These are phyloP conservation scores for Oryza meridionalis DNA, from an alignment of 176 grass and related monocot genomes.

Conservation along the genomic window DNA sequence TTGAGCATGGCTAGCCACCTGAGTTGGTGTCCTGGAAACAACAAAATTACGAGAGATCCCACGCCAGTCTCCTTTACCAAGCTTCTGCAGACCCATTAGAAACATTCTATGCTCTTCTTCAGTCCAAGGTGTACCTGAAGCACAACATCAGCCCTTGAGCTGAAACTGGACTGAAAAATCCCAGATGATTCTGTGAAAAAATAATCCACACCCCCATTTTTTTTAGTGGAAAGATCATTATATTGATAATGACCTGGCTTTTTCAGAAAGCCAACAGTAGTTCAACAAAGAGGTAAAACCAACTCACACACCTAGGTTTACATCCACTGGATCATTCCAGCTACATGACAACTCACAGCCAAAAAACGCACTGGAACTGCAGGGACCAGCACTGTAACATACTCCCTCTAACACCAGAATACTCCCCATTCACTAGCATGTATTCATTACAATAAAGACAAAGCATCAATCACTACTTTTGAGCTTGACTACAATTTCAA, in stretches of 20 bases:
- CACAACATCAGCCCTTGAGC: slow-evolving; percentile 14
- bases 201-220: neutral
- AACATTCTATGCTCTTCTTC: slow-evolving; percentile 95
- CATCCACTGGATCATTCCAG: too few species aligned
- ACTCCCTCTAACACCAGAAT: too few species aligned
- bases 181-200: neutral
- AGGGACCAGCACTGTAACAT: too few species aligned
- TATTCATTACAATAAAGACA: neutral
- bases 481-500: slow-evolving; percentile 5
- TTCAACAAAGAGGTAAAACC: too few species aligned
- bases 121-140: slow-evolving; percentile 89
- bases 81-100: slow-evolving; percentile 78
- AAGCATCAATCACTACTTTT: neutral
- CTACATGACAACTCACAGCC: too few species aligned
- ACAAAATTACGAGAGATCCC: slow-evolving; percentile 88
- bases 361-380: too few species aligned
- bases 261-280: too few species aligned
- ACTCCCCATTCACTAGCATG: neutral
- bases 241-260: too few species aligned
- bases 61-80: slow-evolving; percentile 95
- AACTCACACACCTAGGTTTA: too few species aligned
- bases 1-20: slow-evolving; percentile 97
- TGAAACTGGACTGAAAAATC: neutral
- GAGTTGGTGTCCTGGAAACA: slow-evolving; percentile 82
- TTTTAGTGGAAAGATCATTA: too few species aligned